Evolutionary conservation across 768 basidiomycete genomes (phyloP).

Genomic region (Collybia sp.): DNA sequence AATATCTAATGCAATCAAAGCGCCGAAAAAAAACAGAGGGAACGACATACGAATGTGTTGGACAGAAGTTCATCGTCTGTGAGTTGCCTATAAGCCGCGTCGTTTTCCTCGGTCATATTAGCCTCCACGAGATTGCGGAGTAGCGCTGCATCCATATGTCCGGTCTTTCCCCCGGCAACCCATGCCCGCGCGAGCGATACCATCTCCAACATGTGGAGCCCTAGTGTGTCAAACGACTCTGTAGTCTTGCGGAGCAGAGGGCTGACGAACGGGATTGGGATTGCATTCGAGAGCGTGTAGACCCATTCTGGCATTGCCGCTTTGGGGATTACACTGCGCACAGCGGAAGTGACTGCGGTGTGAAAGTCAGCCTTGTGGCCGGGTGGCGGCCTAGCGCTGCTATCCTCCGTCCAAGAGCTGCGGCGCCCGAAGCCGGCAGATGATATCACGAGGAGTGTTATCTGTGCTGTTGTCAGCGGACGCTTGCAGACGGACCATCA

Average conservation of each 20-base stretch:
- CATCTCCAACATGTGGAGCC: conserved; percentile 34
- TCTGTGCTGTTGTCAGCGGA: conserved; percentile 23
- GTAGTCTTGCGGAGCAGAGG: conserved; percentile 20
- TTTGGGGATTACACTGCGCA: conserved; percentile 21
- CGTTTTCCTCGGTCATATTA: conserved; percentile 32
- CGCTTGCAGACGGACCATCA: conserved; percentile 26
- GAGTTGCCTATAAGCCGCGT: conserved; percentile 20
- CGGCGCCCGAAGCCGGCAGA: conserved; percentile 38
- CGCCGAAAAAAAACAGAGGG: no score
- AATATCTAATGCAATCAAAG: no score
- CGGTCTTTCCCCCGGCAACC: conserved; percentile 19
- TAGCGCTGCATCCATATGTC: conserved; percentile 29
- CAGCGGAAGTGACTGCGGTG: conserved; percentile 22
- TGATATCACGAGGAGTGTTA: conserved; percentile 32
- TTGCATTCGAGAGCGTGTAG: conserved; percentile 18
- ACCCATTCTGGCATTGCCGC: conserved; percentile 28
- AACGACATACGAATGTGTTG: conserved; percentile 45
- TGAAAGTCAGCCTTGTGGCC: conserved; percentile 31
- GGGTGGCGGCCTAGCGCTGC: conserved; percentile 15
- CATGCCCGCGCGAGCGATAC: conserved; percentile 31
- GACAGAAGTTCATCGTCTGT: conserved; percentile 43
- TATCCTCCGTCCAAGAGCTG: conserved; percentile 26
- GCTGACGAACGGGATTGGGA: conserved; percentile 31
- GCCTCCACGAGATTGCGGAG: conserved; percentile 42
- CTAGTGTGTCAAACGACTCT: conserved; percentile 30